A percentile compares a stretch with the other conserved stretches of the same genome.
These are phyloP conservation scores for Oryza officinalis DNA, from an alignment of 176 grass and related monocot genomes.

Conservation along the genomic window DNA sequence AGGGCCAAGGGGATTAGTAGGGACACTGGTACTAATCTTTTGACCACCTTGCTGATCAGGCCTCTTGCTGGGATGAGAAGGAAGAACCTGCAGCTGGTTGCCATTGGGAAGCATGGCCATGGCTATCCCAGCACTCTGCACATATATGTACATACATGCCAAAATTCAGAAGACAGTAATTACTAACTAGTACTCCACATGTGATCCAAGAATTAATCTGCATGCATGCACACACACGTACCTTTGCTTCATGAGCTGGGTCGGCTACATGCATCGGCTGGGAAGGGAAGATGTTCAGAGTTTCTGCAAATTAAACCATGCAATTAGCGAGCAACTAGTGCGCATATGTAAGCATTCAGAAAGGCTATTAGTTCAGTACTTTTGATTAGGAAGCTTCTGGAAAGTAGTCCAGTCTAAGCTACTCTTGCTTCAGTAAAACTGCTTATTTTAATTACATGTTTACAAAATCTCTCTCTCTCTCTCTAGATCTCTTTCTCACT, in stretches of 20 bases:
- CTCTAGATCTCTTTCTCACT: background rate
- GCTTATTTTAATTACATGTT: background rate
- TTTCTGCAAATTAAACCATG: slow-evolving; percentile 61
- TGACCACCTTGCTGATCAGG: slow-evolving; percentile 36
- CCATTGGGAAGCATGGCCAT: slow-evolving; percentile 51
- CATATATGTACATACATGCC: background rate
- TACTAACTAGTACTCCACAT: background rate
- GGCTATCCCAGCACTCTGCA: slow-evolving; percentile 27
- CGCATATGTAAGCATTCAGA: slow-evolving; percentile 13
- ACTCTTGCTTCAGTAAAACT: background rate
- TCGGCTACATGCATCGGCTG: slow-evolving; percentile 73
- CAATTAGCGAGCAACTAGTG: background rate
- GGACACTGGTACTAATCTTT: background rate
- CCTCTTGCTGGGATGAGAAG: slow-evolving; percentile 39
- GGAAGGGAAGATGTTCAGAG: slow-evolving; percentile 89
- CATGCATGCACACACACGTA: background rate
- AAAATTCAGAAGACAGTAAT: background rate
- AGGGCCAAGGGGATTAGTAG: background rate
- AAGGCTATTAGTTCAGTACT: background rate
- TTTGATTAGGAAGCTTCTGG: background rate
- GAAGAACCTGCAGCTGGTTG: slow-evolving; percentile 11
- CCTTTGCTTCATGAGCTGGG: slow-evolving; percentile 44
- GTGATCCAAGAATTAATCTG: background rate
- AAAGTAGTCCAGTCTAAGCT: background rate
- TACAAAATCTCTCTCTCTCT: background rate